Conservation (phyloP, 1,139 yeast genomes). For the Debaryomyces psychrophilus region DNA sequence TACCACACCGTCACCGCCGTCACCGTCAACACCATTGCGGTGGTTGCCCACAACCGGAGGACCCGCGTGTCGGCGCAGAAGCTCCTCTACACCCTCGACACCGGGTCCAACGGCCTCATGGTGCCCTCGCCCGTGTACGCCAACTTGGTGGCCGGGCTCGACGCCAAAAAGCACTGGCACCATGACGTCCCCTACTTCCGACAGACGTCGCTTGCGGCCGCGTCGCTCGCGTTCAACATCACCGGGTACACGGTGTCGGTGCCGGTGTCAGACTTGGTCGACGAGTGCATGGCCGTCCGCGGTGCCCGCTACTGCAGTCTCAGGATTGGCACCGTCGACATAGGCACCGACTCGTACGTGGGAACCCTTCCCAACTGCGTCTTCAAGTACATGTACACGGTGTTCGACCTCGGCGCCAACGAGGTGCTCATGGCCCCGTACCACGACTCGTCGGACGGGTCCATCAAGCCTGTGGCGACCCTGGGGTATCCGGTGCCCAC, state of each 20-base stretch:
- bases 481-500: conserved; percentile 21
- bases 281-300: conserved; percentile 15
- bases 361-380: conserved; percentile 26
- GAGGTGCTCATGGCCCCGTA: conserved; percentile 22
- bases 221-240: conserved; percentile 18
- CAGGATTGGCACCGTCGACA: conserved; percentile 16
- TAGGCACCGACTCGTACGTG: conserved; percentile 20
- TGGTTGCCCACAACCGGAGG: conserved; percentile 12
- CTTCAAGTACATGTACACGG: conserved; percentile 22
- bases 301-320: conserved; percentile 20
- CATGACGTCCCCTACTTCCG: conserved; percentile 17
- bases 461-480: conserved; percentile 7
- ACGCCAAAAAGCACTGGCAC: conserved; percentile 13
- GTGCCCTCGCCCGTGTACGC: conserved; percentile 22
- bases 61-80: conserved; percentile 20
- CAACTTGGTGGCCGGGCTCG: conserved; percentile 21
- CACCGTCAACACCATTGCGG: conserved; percentile 21
- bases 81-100: conserved; percentile 24
- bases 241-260: conserved; percentile 24
- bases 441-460: conserved; percentile 2
- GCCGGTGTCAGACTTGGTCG: conserved; percentile 22
- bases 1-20: conserved; percentile 20
- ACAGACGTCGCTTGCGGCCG: conserved; percentile 8
- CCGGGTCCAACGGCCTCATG: conserved; percentile 25
- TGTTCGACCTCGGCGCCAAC: conserved; percentile 24